Evolutionary conservation across 495 filamentous ascomycete genomes (phyloP).

Genomic region (Annulohypoxylon bovei): DNA sequence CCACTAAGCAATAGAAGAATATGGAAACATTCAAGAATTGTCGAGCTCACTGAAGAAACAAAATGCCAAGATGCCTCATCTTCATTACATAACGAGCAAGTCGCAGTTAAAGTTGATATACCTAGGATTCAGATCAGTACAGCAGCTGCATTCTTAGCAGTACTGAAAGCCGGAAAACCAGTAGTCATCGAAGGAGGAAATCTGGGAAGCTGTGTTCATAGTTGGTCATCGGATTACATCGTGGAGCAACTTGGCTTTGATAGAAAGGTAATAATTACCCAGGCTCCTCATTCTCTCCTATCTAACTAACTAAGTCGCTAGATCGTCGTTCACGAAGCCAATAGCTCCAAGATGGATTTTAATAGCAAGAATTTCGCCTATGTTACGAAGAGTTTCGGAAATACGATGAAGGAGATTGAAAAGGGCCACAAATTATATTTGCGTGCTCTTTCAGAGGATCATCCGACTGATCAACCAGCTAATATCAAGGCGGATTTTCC

Average conservation of each 20-base stretch:
- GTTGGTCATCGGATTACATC: conserved; percentile 78
- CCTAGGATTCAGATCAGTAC: conserved; percentile 61
- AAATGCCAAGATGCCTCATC: conserved; percentile 3
- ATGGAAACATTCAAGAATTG: conserved; percentile 30
- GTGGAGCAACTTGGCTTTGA: conserved; percentile 69
- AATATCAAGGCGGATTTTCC: conserved; percentile 77
- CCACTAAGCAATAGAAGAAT: neutral
- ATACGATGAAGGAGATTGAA: conserved; percentile 71
- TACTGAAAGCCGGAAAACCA: conserved; percentile 69
- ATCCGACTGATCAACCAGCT: conserved; percentile 74
- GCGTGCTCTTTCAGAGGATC: conserved; percentile 73
- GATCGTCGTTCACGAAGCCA: conserved; percentile 76
- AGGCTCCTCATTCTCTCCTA: neutral
- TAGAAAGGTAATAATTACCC: conserved; percentile 62
- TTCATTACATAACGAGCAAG: conserved; percentile 20
- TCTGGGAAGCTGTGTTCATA: conserved; percentile 71
- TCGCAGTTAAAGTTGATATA: conserved; percentile 46
- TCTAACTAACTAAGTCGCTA: conserved; percentile 47
- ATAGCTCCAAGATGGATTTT: conserved; percentile 77
- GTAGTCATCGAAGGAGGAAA: conserved; percentile 71
- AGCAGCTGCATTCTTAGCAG: conserved; percentile 63
- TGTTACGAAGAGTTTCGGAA: conserved; percentile 70
- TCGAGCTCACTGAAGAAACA: conserved; percentile 32
- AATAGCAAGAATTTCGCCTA: conserved; percentile 85
- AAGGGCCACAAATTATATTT: conserved; percentile 75